Conservation (phyloP, 1,139 yeast genomes). For the Yamadazyma dushanensis region DNA sequence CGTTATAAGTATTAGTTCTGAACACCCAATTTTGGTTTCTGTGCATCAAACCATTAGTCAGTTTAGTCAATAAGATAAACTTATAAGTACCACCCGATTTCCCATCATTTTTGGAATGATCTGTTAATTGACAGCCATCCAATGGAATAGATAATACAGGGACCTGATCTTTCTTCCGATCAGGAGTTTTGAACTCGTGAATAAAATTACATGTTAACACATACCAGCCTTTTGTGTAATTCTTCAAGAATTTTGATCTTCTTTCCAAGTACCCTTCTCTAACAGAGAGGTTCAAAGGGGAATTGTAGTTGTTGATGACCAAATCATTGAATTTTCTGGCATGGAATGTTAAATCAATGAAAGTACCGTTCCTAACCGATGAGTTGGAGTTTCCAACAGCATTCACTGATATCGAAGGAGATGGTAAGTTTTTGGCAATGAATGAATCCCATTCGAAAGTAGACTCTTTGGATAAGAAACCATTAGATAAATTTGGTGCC, state of each 20-base stretch:
- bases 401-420: conserved; percentile 29
- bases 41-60: conserved; percentile 63
- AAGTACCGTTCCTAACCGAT: conserved; percentile 46
- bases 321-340: conserved; percentile 66
- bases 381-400: conserved; percentile 31
- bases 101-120: conserved; percentile 75
- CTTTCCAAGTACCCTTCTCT: conserved; percentile 84
- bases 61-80: conserved; percentile 75
- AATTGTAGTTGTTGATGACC: conserved; percentile 63
- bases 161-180: conserved; percentile 77
- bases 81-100: conserved; percentile 62
- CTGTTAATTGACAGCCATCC: conserved; percentile 78
- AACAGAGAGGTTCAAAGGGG: conserved; percentile 69
- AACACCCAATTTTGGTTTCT: conserved; percentile 93
- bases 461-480: conserved; percentile 77
- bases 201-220: conserved; percentile 85
- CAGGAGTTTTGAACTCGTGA: conserved; percentile 86
- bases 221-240: conserved; percentile 88
- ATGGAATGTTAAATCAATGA: conserved; percentile 73
- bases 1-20: conserved; percentile 74
- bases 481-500: conserved; percentile 66
- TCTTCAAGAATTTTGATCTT: conserved; percentile 85
- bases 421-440: conserved; percentile 61
- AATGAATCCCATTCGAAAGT: conserved; percentile 89
- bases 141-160: conserved; percentile 87